Evolutionary conservation across 345 rosid genomes (phyloP).

Genomic region (Tarenaya hassleriana): DNA sequence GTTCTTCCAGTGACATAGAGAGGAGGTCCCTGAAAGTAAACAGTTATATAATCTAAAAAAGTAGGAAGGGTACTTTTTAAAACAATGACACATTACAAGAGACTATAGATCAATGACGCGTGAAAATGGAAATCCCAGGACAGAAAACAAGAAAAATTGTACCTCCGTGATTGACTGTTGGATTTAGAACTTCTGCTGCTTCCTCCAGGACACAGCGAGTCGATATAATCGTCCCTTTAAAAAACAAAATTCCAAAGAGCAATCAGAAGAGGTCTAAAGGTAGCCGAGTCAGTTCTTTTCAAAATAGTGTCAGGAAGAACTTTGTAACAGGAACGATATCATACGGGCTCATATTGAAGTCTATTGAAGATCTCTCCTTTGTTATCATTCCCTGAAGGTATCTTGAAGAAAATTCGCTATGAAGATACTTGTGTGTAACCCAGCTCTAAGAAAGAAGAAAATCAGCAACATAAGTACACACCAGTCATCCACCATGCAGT

Average conservation of each 20-base stretch:
- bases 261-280: background rate
- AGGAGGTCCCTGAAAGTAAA: conserved; percentile 55
- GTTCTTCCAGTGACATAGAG: conserved; percentile 59
- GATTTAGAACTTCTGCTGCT: conserved; percentile 30
- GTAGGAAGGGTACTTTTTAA: conserved; percentile 7
- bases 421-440: conserved; percentile 69
- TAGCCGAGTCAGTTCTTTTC: conserved; percentile 1
- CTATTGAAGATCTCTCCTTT: conserved; percentile 42
- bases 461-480: conserved; percentile 9
- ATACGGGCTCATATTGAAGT: conserved; percentile 69
- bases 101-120: background rate
- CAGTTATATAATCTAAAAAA: conserved; percentile 5
- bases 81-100: no score
- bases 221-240: conserved; percentile 59
- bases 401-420: conserved; percentile 51
- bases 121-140: background rate
- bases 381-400: conserved; percentile 56
- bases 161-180: conserved; percentile 52
- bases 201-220: conserved; percentile 58
- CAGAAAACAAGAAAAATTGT: background rate
- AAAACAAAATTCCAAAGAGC: conserved; percentile 16
- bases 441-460: conserved; percentile 44
- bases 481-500: conserved; percentile 14
- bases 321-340: conserved; percentile 19
- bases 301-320: conserved; percentile 4